A percentile compares a stretch with the other conserved stretches of the same genome.
These are phyloP conservation scores for Zelonia costaricensis DNA, from an alignment of 208 protist species.

Conservation along the genomic window DNA sequence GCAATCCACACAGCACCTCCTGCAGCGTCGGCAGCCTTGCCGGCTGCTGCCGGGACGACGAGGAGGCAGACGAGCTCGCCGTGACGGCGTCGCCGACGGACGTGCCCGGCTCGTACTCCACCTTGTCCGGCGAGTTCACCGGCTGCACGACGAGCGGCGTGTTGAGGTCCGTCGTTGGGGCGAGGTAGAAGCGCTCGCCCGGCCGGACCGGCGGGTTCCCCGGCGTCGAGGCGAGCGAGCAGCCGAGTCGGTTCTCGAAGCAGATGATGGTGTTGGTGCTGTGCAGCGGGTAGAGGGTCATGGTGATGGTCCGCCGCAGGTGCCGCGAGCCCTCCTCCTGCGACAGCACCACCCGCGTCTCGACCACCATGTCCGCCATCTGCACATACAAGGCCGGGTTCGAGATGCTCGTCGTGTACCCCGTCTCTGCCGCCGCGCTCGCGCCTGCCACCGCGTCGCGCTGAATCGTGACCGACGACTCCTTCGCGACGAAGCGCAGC, in stretches of 20 bases:
- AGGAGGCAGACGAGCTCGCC: not conserved
- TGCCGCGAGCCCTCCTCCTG: conserved; percentile 35
- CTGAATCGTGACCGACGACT: conserved; percentile 22
- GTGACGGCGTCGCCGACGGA: conserved; percentile 12
- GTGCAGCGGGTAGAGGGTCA: conserved; percentile 76
- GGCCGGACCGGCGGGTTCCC: conserved; percentile 36
- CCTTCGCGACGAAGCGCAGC: conserved; percentile 39
- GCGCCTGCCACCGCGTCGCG: conserved; percentile 22
- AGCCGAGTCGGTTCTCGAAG: conserved; percentile 71
- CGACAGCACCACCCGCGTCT: conserved; percentile 46
- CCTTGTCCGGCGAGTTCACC: conserved; percentile 21
- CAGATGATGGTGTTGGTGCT: conserved; percentile 61
- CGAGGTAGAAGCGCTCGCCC: conserved; percentile 60
- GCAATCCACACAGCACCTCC: conserved; percentile 40
- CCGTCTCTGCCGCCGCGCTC: conserved; percentile 20
- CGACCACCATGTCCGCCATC: conserved; percentile 51
- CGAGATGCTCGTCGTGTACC: conserved; percentile 47
- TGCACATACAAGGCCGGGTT: conserved; percentile 66
- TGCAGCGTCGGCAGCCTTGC: conserved; percentile 35
- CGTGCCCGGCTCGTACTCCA: conserved; percentile 19
- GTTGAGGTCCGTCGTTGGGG: conserved; percentile 40
- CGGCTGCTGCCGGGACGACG: not conserved
- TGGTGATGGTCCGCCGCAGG: conserved; percentile 52
- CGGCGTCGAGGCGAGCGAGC: conserved; percentile 28
- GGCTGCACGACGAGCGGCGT: conserved; percentile 51